Evolutionary conservation across 768 basidiomycete genomes (phyloP), one percentile per base, ranked within the genome.

Genomic region (Xerocomellus intermedius): DNA sequence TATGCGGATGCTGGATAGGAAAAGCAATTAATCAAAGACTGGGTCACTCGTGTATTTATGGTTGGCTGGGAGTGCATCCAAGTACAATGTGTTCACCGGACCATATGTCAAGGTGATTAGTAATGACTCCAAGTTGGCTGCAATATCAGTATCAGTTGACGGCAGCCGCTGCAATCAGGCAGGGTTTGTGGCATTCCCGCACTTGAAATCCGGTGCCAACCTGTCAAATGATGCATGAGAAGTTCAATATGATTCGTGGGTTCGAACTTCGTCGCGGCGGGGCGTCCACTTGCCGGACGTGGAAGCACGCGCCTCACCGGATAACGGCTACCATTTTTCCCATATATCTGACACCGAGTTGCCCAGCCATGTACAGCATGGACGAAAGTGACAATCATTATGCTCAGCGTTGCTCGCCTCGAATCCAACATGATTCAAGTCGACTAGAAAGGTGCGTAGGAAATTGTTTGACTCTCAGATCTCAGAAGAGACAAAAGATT

Each of bases 231-330:
- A 50, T 57, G 44, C 37, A 58, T 52, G 54, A 55, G 56, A 61
- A 52, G 45, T 9, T 49, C 12, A 30, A n/a, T 28, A 44, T 47
- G 43, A 55, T 63, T 52, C 55, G 66, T 68, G 58, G 52, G 46
- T 56, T 42, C 37, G 46, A 28, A 14, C 33, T 52, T 58, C 24
- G n/a, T 47, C 24, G 48, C 36, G 56, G 52, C 61, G 52, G 50
- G 50, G 55, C 24, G 38, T 50, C 19, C 51, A 48, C 43, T 45
- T 61, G 56, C 64, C 66, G 35, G 46, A 59, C 30, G 55, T 45
- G 64, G 67, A 55, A 64, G 42, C 12, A 19, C 19, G 55, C 53
- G 51, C 57, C 54, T 28, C 42, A 56, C 68, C 67, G 68, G 67
- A 35, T 59, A 42, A 54, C 63, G 68, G 68, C 45, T 60, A 57